Percentiles rank a stretch among this genome's conserved stretches.
phyloP scores from a whole-genome alignment of 2,329 filamentous ascomycete genomes.

The Pseudophaeomoniella oleicola region DNA sequence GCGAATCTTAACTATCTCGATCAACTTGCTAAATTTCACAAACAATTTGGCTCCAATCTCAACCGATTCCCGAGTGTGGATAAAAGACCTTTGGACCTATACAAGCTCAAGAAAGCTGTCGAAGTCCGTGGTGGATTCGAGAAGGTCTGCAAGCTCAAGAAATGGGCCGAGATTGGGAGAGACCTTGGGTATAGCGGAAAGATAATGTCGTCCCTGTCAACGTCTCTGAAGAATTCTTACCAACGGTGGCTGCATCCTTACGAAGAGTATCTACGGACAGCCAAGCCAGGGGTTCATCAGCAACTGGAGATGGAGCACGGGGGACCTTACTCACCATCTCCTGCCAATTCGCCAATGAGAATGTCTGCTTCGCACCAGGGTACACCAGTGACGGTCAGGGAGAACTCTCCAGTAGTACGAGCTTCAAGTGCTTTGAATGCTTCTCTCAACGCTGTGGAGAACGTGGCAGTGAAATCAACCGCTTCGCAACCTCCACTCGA shows the following conservation, averaged over 20 bases:
- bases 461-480: conserved; percentile 17
- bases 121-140: conserved; percentile 91
- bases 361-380: conserved; percentile 27
- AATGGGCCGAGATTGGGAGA: conserved; percentile 96
- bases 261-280: conserved; percentile 80
- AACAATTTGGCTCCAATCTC: conserved; percentile 85
- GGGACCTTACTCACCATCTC: conserved; percentile 70
- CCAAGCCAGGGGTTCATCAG: conserved; percentile 92
- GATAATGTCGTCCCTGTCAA: conserved; percentile 98
- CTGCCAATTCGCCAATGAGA: conserved; percentile 59
- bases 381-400: conserved; percentile 34
- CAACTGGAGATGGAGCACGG: conserved; percentile 88
- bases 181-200: conserved; percentile 97
- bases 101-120: conserved; percentile 91
- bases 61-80: conserved; percentile 93
- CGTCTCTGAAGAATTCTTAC: conserved; percentile 94
- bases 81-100: conserved; percentile 90
- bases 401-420: conserved; percentile 52
- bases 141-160: conserved; percentile 91
- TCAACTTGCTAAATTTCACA: conserved; percentile 89
- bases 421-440: conserved; percentile 43
- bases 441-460: conserved; percentile 24
- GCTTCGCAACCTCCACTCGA: conserved; percentile 19
- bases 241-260: conserved; percentile 95
- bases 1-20: conserved; percentile 94